A percentile compares a stretch with the other conserved stretches of the same genome.
Evolutionary conservation across 2,329 filamentous ascomycete genomes (phyloP).

Genomic region (Thelonectria discophora): DNA sequence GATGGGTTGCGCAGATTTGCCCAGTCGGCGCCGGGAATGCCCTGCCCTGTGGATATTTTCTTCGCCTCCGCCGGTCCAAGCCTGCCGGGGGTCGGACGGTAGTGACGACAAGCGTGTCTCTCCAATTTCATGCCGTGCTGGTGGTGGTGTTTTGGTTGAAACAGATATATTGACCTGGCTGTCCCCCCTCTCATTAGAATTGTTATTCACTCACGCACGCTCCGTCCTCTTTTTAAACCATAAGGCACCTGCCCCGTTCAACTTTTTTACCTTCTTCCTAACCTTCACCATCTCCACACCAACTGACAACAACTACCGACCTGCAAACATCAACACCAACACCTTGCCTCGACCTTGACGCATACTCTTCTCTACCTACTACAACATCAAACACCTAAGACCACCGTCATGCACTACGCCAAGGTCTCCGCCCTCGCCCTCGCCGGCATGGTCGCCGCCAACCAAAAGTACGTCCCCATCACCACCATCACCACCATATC

Average conservation of each 20-base stretch:
- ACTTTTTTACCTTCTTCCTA: not conserved
- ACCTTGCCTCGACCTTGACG: not conserved
- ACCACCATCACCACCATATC: not conserved
- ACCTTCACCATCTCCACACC: not conserved
- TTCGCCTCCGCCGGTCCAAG: not conserved
- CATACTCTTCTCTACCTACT: not conserved
- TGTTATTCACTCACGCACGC: not conserved
- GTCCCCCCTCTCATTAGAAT: not conserved
- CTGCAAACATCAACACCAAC: not conserved
- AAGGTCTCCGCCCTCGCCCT: slow-evolving; percentile 36
- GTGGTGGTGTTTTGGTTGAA: not conserved
- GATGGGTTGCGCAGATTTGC: not conserved
- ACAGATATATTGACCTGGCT: not conserved
- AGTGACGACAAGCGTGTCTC: not conserved
- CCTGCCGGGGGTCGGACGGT: not conserved
- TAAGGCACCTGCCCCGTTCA: not conserved
- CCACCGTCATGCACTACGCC: slow-evolving; percentile 36
- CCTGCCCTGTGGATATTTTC: too few relatives aligned
- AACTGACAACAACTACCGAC: not conserved
- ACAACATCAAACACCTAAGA: not conserved
- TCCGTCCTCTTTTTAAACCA: not conserved
- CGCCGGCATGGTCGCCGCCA: slow-evolving; percentile 29
- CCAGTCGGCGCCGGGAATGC: not conserved
- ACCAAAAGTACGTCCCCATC: slow-evolving; percentile 11
- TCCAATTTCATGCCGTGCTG: not conserved